phyloP scores from a whole-genome alignment of 441 rosid species.

The Arabidopsis lyrata region DNA sequence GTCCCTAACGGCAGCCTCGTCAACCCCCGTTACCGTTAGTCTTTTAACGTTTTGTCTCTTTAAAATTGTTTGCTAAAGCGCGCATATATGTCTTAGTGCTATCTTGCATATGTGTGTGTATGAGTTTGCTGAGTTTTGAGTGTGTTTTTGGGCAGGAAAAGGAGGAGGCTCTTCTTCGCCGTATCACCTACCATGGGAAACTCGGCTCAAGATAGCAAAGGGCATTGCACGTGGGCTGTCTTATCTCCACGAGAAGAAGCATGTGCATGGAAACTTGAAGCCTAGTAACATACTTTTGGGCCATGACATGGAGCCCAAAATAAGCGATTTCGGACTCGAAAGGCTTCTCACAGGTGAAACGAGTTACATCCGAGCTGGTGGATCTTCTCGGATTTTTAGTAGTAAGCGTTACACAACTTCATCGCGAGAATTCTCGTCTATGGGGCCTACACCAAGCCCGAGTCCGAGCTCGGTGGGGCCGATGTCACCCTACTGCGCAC shows the following conservation, averaged over 20 bases:
- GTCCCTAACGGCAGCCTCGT: constrained; percentile 93
- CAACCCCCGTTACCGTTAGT: constrained; percentile 83
- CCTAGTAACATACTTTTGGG: constrained; percentile 80
- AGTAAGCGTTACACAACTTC: constrained; percentile 73
- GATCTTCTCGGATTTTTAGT: constrained; percentile 68
- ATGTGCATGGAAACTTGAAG: constrained; percentile 83
- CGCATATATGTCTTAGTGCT: not conserved
- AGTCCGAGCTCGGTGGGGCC: constrained; percentile 73
- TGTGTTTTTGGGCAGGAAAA: constrained; percentile 50
- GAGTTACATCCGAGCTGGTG: constrained; percentile 60
- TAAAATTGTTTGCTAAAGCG: not conserved
- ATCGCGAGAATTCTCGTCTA: constrained; percentile 57
- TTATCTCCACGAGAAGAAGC: constrained; percentile 85
- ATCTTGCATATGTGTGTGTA: not conserved
- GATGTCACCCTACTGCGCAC: constrained; percentile 71
- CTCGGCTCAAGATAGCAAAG: constrained; percentile 76
- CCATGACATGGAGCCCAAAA: constrained; percentile 72
- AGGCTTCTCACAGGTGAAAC: constrained; percentile 67
- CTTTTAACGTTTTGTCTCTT: not conserved
- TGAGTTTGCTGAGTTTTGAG: constrained; percentile 10
- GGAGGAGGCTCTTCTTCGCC: constrained; percentile 68
- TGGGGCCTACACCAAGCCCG: constrained; percentile 76
- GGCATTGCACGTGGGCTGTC: constrained; percentile 86
- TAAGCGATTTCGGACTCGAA: constrained; percentile 88
- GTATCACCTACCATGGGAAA: constrained; percentile 77